Evolutionary conservation across 441 rosid genomes (phyloP).

Genomic region (Corymbia citriodora): DNA sequence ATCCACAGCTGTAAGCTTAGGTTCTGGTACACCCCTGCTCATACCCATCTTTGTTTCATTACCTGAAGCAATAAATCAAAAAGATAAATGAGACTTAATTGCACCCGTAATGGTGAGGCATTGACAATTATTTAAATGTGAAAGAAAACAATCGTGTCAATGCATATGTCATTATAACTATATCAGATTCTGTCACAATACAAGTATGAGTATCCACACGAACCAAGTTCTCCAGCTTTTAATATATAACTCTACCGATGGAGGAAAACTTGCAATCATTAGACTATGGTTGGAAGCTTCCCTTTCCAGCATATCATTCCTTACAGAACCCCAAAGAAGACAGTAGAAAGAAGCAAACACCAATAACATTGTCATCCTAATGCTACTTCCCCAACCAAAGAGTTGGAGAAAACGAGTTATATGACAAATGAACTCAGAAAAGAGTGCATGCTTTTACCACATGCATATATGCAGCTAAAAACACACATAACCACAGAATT

Average conservation of each 20-base stretch:
- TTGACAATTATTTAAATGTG: neutral
- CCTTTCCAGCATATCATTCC: neutral
- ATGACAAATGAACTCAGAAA: neutral
- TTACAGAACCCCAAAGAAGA: neutral
- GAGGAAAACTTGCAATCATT: neutral
- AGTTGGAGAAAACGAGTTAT: neutral
- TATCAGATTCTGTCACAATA: neutral
- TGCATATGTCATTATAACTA: neutral
- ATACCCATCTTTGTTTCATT: slow-evolving; percentile 98
- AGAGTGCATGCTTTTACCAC: neutral
- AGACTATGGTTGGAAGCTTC: neutral
- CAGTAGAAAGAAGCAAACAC: neutral
- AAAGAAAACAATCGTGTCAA: neutral
- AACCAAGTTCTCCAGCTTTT: neutral
- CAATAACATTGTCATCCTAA: neutral
- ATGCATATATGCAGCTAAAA: neutral
- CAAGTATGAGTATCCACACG: neutral
- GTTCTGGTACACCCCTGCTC: slow-evolving; percentile 97
- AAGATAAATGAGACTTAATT: neutral
- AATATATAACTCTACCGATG: neutral
- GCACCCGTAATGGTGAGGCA: neutral
- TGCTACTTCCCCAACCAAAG: neutral
- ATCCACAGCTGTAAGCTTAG: slow-evolving; percentile 98
- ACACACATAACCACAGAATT: neutral
- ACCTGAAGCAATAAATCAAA: slow-evolving; percentile 34